Conservation (phyloP, 768 basidiomycete genomes). For the Kwoniella sp. region DNA sequence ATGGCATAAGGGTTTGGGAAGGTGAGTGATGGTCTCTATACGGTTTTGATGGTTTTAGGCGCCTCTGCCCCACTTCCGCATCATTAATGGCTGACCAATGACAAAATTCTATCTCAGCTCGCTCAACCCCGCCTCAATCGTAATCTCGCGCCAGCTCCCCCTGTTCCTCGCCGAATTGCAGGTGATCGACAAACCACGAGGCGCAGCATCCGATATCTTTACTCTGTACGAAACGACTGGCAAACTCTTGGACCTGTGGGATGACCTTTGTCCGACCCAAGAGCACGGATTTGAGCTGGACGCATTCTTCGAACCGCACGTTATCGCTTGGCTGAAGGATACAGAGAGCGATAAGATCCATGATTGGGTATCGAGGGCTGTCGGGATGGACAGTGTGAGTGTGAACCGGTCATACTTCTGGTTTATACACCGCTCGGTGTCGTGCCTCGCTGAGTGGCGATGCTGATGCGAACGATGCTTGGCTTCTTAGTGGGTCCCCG, state of each 20-base stretch:
- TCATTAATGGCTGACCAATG: background rate
- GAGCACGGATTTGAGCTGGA: conserved; percentile 54
- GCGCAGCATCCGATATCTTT: conserved; percentile 49
- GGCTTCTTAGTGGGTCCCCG: conserved; percentile 50
- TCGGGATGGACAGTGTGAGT: conserved; percentile 55
- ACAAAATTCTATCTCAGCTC: conserved; percentile 13
- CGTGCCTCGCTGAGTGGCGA: background rate
- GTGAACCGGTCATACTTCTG: background rate
- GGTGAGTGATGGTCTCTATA: conserved; percentile 36
- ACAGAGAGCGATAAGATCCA: conserved; percentile 49
- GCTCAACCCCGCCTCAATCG: conserved; percentile 49
- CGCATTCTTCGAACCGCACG: conserved; percentile 55
- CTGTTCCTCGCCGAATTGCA: conserved; percentile 55
- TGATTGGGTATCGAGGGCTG: conserved; percentile 54
- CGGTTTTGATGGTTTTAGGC: too few relatives aligned
- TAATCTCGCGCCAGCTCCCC: conserved; percentile 54
- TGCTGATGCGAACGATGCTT: background rate
- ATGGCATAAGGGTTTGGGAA: conserved; percentile 43
- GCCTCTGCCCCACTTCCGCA: too few relatives aligned
- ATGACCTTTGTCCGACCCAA: conserved; percentile 49
- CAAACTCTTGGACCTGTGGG: conserved; percentile 44
- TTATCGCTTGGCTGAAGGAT: conserved; percentile 51
- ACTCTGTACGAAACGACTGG: conserved; percentile 49
- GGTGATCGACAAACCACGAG: conserved; percentile 43
- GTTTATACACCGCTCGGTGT: background rate